phyloP scores from a whole-genome alignment of 371 early-diverging fungal genomes.

The Mucor velutinosus region DNA sequence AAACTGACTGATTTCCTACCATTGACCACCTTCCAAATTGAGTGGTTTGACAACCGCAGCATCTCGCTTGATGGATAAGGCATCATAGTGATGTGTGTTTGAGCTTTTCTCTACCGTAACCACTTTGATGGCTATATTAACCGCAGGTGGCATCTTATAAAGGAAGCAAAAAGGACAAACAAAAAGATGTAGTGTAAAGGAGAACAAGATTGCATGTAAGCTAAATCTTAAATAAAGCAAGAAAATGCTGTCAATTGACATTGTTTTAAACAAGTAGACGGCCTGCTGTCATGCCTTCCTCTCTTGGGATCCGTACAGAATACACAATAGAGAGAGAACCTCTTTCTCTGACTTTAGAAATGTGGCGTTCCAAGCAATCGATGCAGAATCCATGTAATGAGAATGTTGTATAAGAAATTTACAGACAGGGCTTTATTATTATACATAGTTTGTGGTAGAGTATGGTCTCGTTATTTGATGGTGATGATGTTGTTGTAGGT shows the following conservation, averaged over 20 bases:
- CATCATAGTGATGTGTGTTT: not conserved
- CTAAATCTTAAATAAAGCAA: not conserved
- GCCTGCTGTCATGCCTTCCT: constrained; percentile 8
- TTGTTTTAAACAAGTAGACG: not conserved
- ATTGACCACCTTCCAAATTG: constrained; percentile 12
- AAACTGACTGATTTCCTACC: not conserved
- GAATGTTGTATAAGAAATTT: not conserved
- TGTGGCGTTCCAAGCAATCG: not conserved
- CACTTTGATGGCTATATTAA: not conserved
- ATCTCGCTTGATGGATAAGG: not conserved
- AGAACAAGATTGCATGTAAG: not conserved
- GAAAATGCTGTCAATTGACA: constrained; percentile 10
- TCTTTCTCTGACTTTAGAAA: not conserved
- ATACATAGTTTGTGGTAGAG: not conserved
- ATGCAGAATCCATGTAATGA: not conserved
- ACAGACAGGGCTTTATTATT: not conserved
- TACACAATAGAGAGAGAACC: not conserved
- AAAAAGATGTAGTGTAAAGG: not conserved
- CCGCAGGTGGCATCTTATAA: not conserved
- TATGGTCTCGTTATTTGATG: not conserved
- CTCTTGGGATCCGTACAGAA: not conserved
- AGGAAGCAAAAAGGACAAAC: not conserved
- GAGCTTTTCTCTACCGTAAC: not conserved
- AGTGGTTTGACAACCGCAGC: not conserved
- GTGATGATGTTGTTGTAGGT: not conserved